phyloP scores from a whole-genome alignment of 2,329 filamentous ascomycete species.

The Beauveria australis region DNA sequence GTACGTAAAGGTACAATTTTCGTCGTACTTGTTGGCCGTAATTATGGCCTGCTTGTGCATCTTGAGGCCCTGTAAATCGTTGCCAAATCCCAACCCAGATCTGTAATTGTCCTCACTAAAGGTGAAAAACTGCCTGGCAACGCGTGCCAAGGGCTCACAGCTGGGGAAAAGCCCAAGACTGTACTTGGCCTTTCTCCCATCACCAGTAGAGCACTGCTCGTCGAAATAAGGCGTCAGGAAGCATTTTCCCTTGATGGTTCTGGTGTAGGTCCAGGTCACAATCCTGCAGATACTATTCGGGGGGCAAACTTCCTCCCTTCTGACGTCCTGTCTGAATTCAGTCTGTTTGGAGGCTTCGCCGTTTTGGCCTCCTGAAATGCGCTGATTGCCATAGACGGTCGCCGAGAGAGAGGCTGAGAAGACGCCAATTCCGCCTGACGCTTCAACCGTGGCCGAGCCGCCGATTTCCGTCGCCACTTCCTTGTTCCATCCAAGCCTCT shows the following conservation, averaged over 20 bases:
- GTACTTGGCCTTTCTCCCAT: neutral
- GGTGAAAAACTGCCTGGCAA: neutral
- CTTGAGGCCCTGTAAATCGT: neutral
- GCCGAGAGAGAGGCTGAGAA: neutral
- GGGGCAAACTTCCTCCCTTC: neutral
- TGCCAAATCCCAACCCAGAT: neutral
- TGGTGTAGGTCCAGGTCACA: neutral
- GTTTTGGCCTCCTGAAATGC: neutral
- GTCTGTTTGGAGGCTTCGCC: neutral
- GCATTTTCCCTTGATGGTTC: neutral
- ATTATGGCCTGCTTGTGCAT: neutral
- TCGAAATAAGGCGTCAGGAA: neutral
- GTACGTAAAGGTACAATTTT: neutral
- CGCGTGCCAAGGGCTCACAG: neutral
- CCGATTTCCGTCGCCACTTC: neutral
- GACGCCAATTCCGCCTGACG: neutral
- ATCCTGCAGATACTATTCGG: neutral
- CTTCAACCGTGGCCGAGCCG: neutral
- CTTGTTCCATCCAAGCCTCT: neutral
- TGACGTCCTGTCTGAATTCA: neutral
- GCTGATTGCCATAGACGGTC: neutral
- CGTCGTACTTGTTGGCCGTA: neutral
- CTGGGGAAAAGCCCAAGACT: neutral
- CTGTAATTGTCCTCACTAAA: neutral
- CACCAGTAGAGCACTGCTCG: neutral